Evolutionary conservation across 148 eudicot genomes (phyloP), one percentile per base, ranked within the genome.

Genomic region (Chenopodium quinoa): DNA sequence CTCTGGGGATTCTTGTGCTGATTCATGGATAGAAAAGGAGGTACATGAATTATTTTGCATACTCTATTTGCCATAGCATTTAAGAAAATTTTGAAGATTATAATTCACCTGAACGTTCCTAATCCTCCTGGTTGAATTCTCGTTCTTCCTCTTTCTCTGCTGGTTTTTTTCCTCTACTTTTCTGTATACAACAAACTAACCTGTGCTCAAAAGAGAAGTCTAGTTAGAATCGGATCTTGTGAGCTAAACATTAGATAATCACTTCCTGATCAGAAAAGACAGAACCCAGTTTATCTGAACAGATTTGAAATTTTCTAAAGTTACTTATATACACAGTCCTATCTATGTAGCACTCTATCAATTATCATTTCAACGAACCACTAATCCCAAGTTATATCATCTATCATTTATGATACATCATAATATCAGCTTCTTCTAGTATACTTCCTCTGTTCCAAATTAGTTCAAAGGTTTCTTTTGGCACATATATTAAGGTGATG

Each of bases 21-120:
- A 96, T 92, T 86, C 95, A 71, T 96, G 99, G 99, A 96, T 96
- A 81, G 99, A 96, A 85, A 93, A 91, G 87, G 99, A 96, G 99
- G 99, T 93, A 84, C 50, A 80, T 19, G 75, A 40, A 19, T 72
- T 73, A 77, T 69, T 40, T 75, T 4, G 0, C 29, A 63, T 23
- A 65, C 27, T 64, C 14, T 62, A 31, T 65, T 74, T 80, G 2
- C 73, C 32, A 11, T 22, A 44, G 27, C 6, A 29, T 63, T 64
- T 44, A 34, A 6, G 1, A 2, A 81, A 20, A 64, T 23, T 40
- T 54, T 27, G 29, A 9, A 60, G 37, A 17, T 56, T 79, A 22
- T 56, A 7, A 20, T 58, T 72, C 10, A 72, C 22, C 19, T 23
- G 71, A 12, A 8, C 29, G 40, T 23, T 71, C 76, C 75, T 58